Evolutionary conservation across 805 yeast genomes (phyloP).

Genomic region (Ogataea wickerhamii): DNA sequence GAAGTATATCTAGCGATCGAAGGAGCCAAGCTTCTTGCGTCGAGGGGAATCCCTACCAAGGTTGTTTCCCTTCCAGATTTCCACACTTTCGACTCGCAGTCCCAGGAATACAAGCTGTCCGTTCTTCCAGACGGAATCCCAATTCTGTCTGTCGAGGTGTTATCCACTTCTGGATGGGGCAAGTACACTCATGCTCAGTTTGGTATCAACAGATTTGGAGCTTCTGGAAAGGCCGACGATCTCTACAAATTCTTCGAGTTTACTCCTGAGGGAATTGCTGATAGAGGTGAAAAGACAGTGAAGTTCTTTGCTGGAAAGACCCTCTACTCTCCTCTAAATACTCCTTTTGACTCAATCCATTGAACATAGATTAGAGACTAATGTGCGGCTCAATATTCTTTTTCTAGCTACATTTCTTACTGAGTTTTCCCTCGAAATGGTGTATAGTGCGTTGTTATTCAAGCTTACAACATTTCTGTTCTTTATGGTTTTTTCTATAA

Average conservation of each 20-base stretch:
- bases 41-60: slow-evolving; percentile 65
- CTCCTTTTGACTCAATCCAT: slow-evolving; percentile 55
- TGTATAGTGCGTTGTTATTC: too few relatives aligned
- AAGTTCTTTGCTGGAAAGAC: slow-evolving; percentile 77
- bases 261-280: slow-evolving; percentile 89
- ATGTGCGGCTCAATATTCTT: neutral
- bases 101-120: slow-evolving; percentile 72
- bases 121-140: slow-evolving; percentile 96
- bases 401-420: too few relatives aligned
- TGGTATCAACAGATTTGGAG: slow-evolving; percentile 95
- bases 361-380: too few relatives aligned
- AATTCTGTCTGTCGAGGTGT: slow-evolving; percentile 88
- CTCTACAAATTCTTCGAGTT: slow-evolving; percentile 84
- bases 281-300: slow-evolving; percentile 76
- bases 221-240: slow-evolving; percentile 84
- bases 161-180: slow-evolving; percentile 89
- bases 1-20: slow-evolving; percentile 84
- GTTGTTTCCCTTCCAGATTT: slow-evolving; percentile 94
- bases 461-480: too few relatives aligned
- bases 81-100: slow-evolving; percentile 82
- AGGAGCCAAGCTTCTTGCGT: slow-evolving; percentile 68
- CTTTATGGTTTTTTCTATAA: too few relatives aligned
- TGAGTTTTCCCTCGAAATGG: too few relatives aligned
- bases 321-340: slow-evolving; percentile 71
- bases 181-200: slow-evolving; percentile 95